Evolutionary conservation across 2,329 filamentous ascomycete genomes (phyloP), one percentile per base, ranked within the genome.

Genomic region (Fusarium acutatum): DNA sequence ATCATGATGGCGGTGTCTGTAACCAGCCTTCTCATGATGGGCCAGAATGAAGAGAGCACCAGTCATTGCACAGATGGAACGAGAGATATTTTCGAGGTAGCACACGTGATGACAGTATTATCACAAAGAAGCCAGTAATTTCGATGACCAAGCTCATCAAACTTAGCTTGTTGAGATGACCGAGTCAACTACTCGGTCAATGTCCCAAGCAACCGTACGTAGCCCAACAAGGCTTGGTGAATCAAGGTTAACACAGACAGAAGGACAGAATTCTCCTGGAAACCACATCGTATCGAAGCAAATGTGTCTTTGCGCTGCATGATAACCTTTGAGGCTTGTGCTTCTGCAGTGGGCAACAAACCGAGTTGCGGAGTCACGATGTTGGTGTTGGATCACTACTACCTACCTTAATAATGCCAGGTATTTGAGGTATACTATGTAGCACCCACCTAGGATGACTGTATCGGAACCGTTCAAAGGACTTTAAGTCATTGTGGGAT

Each of bases 401-500:
- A n/a, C 40, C 14, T 41, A n/a, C 37, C 22, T 24, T n/a, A 22
- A 40, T 10, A 22, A 52, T 32, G 32, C 32, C n/a, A 34, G 30
- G 26, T 22, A 26, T 40, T 34, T 24, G 38, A 60, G 41, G 41
- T 20, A 34, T 28, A 47, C 37, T 38, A 37, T 37, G 5, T 20
- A 40, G 32, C 28, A 37, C 28, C 26, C 12, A 44, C 22, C n/a
- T 24, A 6, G 41, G 38, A 50, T 47, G 32, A 60, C 65, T 64
- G 52, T 41, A 43, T 60, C 52, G 60, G 72, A 63, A 62, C 40
- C 37, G 46, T 66, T 44, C 53, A 57, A 53, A 50, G 57, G 34
- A 53, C 67, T 72, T 74, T 65, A 76, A 74, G 65, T 72, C 73
- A 75, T 75, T 70, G 67, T 60, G 64, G 60, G 62, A 71, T 62